Conservation (phyloP, 352 stramenopile genomes). For the Globisporangium splendens region DNA sequence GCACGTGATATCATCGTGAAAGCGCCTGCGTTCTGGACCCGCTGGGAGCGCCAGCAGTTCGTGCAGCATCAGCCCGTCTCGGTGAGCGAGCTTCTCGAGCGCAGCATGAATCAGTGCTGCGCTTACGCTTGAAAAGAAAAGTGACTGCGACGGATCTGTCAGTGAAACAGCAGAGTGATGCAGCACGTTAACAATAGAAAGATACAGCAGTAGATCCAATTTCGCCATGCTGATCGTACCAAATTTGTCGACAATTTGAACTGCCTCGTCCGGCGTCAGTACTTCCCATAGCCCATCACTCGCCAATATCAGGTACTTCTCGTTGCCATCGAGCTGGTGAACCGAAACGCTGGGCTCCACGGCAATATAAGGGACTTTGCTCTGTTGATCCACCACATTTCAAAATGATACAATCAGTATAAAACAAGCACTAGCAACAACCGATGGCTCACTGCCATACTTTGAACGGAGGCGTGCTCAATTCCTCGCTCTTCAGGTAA, state of each 20-base stretch:
- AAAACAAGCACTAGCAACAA: background rate
- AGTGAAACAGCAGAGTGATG: background rate
- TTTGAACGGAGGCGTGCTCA: conserved; percentile 92
- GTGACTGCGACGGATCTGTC: conserved; percentile 35
- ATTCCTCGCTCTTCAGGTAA: conserved; percentile 90
- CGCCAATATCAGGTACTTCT: conserved; percentile 74
- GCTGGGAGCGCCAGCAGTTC: conserved; percentile 55
- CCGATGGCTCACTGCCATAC: conserved; percentile 18
- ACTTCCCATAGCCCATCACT: conserved; percentile 86
- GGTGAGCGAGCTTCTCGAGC: conserved; percentile 65
- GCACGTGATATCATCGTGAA: conserved; percentile 81
- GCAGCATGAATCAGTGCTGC: conserved; percentile 65
- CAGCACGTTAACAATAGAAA: background rate
- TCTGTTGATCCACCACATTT: conserved; percentile 24
- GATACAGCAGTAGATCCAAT: background rate
- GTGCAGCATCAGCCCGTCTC: conserved; percentile 67
- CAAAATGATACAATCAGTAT: conserved; percentile 3
- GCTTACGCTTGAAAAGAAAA: conserved; percentile 56
- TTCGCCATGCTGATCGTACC: conserved; percentile 24
- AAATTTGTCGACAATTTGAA: conserved; percentile 65
- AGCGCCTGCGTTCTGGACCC: conserved; percentile 43
- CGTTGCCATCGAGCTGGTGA: conserved; percentile 41
- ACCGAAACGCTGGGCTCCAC: conserved; percentile 58
- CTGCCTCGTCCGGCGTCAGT: conserved; percentile 55
- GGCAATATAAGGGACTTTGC: conserved; percentile 79